Evolutionary conservation across 202 grass and related monocot genomes (phyloP).

Genomic region (Panicum hallii): DNA sequence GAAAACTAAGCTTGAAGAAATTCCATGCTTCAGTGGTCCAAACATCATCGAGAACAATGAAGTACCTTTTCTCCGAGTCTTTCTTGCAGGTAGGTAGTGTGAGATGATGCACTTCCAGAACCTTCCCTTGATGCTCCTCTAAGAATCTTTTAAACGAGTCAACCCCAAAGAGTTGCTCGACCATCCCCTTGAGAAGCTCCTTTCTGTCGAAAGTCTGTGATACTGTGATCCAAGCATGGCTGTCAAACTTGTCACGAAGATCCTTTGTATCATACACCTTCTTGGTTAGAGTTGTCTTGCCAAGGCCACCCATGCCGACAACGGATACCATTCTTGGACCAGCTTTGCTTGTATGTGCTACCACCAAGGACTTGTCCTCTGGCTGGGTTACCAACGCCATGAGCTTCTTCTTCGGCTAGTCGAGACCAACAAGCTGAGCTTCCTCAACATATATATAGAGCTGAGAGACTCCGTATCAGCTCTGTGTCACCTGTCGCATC

Average conservation of each 20-base stretch:
- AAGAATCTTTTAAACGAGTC: neutral
- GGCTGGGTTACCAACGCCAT: neutral
- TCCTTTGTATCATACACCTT: slow-evolving; percentile 14
- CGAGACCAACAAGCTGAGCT: slow-evolving; percentile 12
- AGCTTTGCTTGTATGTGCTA: neutral
- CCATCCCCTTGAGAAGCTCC: neutral
- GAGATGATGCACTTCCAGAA: neutral
- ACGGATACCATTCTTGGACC: neutral
- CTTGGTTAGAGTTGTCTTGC: slow-evolving; percentile 18
- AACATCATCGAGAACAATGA: slow-evolving; percentile 44
- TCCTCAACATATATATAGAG: neutral
- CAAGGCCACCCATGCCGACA: slow-evolving; percentile 28
- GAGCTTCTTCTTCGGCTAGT: slow-evolving; percentile 12
- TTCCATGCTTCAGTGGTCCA: slow-evolving; percentile 34
- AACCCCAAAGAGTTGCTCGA: neutral
- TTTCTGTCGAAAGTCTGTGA: neutral
- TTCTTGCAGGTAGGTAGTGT: neutral
- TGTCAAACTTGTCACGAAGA: neutral
- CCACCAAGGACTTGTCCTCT: neutral
- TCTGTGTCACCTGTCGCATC: neutral
- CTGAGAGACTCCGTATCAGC: neutral
- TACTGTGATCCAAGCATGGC: neutral
- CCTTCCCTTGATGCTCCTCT: neutral
- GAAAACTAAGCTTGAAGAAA: neutral
- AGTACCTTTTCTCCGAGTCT: neutral